Evolutionary conservation across 306 rosid genomes (phyloP).

Genomic region (Rosa persica): DNA sequence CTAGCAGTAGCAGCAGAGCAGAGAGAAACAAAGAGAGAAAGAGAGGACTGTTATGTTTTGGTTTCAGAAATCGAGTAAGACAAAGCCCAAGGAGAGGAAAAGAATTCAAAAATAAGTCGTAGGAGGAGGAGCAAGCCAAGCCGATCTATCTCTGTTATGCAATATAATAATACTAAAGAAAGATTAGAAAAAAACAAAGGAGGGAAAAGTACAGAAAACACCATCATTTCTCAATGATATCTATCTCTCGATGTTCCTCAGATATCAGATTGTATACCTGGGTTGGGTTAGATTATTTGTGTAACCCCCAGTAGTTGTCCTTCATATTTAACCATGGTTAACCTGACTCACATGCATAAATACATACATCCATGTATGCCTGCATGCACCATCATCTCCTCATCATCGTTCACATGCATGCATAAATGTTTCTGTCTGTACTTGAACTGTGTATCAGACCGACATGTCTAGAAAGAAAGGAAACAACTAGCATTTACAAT

Average conservation of each 20-base stretch:
- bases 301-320: neutral
- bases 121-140: conserved; percentile 35
- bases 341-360: conserved; percentile 12
- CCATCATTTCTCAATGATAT: conserved; percentile 93
- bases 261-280: conserved; percentile 1
- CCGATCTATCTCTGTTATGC: conserved; percentile 21
- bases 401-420: conserved; percentile 6
- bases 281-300: neutral
- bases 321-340: neutral
- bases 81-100: conserved; percentile 45
- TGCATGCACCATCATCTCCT: conserved; percentile 8
- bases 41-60: conserved; percentile 40
- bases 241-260: neutral
- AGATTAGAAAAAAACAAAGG: conserved; percentile 18
- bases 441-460: conserved; percentile 32
- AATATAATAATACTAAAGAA: conserved; percentile 20
- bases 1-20: neutral
- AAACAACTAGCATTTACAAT: neutral
- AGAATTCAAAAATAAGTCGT: conserved; percentile 46
- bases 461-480: conserved; percentile 29
- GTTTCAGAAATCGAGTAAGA: conserved; percentile 75
- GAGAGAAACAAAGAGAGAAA: conserved; percentile 12
- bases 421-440: conserved; percentile 52
- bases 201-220: conserved; percentile 58
- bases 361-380: conserved; percentile 24